phyloP scores from a whole-genome alignment of 352 stramenopile species.

The Phytophthora palmivora region DNA sequence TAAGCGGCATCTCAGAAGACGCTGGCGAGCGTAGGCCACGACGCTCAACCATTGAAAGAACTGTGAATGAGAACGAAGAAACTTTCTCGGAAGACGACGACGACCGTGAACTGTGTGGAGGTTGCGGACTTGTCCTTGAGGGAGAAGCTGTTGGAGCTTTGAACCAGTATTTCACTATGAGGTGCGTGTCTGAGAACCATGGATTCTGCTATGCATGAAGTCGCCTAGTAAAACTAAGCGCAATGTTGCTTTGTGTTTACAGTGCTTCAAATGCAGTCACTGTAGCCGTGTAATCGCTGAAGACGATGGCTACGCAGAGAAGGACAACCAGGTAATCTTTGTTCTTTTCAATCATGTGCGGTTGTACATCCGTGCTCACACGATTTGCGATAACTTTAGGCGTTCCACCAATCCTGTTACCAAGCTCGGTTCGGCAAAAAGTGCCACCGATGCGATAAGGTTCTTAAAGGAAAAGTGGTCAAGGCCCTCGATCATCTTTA shows the following conservation, averaged over 20 bases:
- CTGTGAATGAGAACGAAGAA: conserved; percentile 51
- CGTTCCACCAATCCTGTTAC: conserved; percentile 85
- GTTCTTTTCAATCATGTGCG: not conserved
- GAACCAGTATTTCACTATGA: conserved; percentile 88
- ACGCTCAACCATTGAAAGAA: conserved; percentile 35
- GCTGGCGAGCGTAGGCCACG: conserved; percentile 26
- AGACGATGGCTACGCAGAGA: conserved; percentile 85
- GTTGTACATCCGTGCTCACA: conserved; percentile 7
- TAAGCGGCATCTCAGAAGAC: conserved; percentile 67
- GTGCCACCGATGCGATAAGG: conserved; percentile 79
- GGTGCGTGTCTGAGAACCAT: conserved; percentile 33
- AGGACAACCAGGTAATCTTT: conserved; percentile 67
- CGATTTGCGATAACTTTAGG: conserved; percentile 34
- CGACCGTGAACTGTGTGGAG: conserved; percentile 78
- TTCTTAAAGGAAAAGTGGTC: conserved; percentile 86
- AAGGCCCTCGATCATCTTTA: conserved; percentile 88
- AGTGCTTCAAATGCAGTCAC: conserved; percentile 88
- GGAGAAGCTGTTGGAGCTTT: conserved; percentile 82
- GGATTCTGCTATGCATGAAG: not conserved
- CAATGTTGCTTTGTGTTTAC: conserved; percentile 2
- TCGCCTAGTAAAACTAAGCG: conserved; percentile 5
- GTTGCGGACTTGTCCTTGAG: conserved; percentile 72
- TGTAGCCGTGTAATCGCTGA: conserved; percentile 75
- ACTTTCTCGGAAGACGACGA: conserved; percentile 66
- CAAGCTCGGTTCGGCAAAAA: conserved; percentile 82